Evolutionary conservation across 2,329 filamentous ascomycete species (phyloP).

Genomic region (Calonectria hawksworthii): DNA sequence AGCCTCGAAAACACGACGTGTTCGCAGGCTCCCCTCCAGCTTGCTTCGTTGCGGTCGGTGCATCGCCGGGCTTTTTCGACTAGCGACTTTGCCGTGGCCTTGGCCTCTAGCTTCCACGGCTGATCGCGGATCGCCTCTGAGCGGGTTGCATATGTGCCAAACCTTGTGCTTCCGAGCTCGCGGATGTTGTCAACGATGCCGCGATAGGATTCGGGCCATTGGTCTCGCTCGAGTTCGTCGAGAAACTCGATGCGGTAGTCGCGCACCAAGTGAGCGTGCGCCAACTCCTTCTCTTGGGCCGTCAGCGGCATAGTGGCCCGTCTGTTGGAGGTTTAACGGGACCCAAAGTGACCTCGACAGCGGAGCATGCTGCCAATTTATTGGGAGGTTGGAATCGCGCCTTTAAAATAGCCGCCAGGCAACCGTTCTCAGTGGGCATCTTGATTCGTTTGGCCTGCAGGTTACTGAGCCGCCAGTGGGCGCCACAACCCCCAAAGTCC

Average conservation of each 20-base stretch:
- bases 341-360: too few relatives aligned
- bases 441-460: constrained; percentile 3
- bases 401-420: background rate
- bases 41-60: background rate
- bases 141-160: background rate
- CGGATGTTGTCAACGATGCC: background rate
- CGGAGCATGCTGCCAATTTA: background rate
- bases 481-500: background rate
- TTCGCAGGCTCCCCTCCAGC: constrained; percentile 1
- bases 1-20: background rate
- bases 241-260: constrained; percentile 6
- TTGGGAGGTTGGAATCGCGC: background rate
- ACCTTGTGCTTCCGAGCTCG: background rate
- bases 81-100: background rate
- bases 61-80: background rate
- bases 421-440: background rate
- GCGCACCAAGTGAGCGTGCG: background rate
- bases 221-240: background rate
- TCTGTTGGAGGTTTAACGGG: too few relatives aligned
- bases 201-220: background rate
- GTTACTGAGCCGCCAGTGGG: background rate
- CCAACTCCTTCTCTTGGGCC: background rate
- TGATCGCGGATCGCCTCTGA: background rate
- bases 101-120: background rate
- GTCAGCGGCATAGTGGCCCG: background rate